These are phyloP conservation scores for Penicillium sp. DNA, from an alignment of 2,329 filamentous ascomycete genomes.

Conservation along the genomic window DNA sequence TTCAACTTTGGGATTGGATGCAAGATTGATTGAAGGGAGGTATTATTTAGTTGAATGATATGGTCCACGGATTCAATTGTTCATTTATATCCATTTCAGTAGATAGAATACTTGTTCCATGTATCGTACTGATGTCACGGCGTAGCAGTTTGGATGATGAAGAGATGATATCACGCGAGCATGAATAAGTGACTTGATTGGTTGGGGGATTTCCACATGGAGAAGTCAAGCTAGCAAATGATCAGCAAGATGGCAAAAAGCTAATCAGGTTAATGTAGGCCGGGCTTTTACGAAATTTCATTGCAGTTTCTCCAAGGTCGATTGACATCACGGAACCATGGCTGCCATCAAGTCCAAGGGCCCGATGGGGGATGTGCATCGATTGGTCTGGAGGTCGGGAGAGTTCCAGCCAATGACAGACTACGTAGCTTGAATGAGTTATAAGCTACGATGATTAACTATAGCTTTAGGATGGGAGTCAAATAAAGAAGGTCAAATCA, in stretches of 20 bases:
- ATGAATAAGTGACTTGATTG: constrained; percentile 2
- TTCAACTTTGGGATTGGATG: constrained; percentile 65
- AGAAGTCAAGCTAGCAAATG: neutral
- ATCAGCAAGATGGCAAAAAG: neutral
- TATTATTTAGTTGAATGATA: neutral
- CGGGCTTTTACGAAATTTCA: neutral
- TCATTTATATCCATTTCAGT: neutral
- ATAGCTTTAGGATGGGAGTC: neutral
- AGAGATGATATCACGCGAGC: constrained; percentile 18
- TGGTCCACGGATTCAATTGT: neutral
- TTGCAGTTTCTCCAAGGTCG: neutral
- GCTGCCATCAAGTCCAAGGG: neutral
- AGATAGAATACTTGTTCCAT: neutral
- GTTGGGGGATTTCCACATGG: neutral
- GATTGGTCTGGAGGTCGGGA: neutral
- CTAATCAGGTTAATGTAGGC: neutral
- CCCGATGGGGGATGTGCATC: neutral
- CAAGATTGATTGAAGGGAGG: neutral
- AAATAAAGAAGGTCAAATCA: constrained; percentile 1
- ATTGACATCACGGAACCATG: neutral
- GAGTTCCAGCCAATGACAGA: neutral
- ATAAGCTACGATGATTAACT: neutral
- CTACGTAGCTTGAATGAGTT: neutral
- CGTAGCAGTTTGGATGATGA: constrained; percentile 12
- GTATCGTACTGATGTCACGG: constrained; percentile 17